Evolutionary conservation across 176 grass and related monocot genomes (phyloP).

Genomic region (Poa annua): DNA sequence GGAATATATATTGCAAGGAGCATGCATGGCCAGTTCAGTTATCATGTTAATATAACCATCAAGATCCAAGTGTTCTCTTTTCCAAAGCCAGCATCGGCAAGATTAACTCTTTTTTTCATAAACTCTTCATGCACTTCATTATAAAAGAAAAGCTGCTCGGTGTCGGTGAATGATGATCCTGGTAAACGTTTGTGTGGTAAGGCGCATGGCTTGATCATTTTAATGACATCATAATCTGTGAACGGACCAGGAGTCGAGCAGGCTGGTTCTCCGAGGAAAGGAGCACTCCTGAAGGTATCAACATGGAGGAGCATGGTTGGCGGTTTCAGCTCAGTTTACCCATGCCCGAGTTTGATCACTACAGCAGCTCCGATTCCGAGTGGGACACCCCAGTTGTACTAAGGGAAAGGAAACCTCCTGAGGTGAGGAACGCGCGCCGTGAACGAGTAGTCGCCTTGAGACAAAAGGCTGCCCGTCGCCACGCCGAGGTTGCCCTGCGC

Average conservation of each 20-base stretch:
- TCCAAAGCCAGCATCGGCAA: too few species aligned
- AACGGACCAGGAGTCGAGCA: background rate
- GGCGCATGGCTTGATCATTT: background rate
- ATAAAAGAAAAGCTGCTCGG: too few species aligned
- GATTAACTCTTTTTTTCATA: too few species aligned
- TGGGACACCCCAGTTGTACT: background rate
- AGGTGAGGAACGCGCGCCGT: constrained; percentile 18
- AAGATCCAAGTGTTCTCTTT: too few species aligned
- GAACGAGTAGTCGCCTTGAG: background rate
- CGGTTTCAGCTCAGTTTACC: constrained; percentile 3
- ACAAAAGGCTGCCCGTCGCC: background rate
- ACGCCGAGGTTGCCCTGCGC: constrained; percentile 6
- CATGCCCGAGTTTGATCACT: too few species aligned
- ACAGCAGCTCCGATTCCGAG: background rate
- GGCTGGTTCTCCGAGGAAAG: background rate
- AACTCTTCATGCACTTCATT: too few species aligned
- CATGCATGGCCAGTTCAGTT: too few species aligned
- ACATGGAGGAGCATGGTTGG: constrained; percentile 20
- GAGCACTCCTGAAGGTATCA: background rate
- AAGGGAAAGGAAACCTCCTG: background rate
- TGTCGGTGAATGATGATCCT: too few species aligned
- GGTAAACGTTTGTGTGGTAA: too few species aligned
- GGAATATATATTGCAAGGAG: too few species aligned
- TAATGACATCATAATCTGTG: background rate
- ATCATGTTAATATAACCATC: too few species aligned